These are phyloP conservation scores for Leccinum holopus DNA, from an alignment of 1,284 basidiomycete genomes.

Conservation along the genomic window DNA sequence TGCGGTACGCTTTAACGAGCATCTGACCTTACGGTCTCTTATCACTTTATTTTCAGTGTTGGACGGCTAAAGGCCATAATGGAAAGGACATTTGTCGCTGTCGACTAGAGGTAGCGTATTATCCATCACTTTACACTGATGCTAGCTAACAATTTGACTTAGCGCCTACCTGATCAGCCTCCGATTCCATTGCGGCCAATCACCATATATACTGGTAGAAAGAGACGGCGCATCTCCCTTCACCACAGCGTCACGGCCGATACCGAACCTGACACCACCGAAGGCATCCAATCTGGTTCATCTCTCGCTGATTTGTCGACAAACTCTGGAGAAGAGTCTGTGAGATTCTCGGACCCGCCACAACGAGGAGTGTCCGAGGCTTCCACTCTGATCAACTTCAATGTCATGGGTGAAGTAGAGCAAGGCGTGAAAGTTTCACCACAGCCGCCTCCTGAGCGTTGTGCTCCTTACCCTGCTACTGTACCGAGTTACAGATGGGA, in stretches of 20 bases:
- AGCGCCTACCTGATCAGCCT: conserved; percentile 30
- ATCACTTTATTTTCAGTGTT: conserved; percentile 16
- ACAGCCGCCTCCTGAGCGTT: neutral
- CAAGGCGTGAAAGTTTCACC: conserved; percentile 1
- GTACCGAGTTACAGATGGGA: conserved; percentile 19
- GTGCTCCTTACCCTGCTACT: neutral
- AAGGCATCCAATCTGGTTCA: neutral
- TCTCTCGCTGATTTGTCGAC: neutral
- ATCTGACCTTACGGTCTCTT: neutral
- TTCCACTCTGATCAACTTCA: neutral
- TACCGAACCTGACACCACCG: neutral
- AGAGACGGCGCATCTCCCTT: neutral
- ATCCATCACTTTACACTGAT: neutral
- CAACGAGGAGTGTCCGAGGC: neutral
- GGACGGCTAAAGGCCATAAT: conserved; percentile 20
- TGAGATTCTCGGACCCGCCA: neutral
- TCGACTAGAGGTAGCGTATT: conserved; percentile 24
- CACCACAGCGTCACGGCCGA: neutral
- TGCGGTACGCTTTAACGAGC: conserved; percentile 10
- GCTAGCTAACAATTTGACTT: neutral
- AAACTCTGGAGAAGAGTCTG: neutral
- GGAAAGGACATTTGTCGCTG: conserved; percentile 26
- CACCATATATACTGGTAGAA: neutral
- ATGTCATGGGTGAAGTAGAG: neutral
- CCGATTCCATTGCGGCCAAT: conserved; percentile 18